A percentile compares a stretch with the other conserved stretches of the same genome.
These are phyloP conservation scores for Volvariella surrecta DNA, from an alignment of 1,284 basidiomycete species.

Conservation along the genomic window DNA sequence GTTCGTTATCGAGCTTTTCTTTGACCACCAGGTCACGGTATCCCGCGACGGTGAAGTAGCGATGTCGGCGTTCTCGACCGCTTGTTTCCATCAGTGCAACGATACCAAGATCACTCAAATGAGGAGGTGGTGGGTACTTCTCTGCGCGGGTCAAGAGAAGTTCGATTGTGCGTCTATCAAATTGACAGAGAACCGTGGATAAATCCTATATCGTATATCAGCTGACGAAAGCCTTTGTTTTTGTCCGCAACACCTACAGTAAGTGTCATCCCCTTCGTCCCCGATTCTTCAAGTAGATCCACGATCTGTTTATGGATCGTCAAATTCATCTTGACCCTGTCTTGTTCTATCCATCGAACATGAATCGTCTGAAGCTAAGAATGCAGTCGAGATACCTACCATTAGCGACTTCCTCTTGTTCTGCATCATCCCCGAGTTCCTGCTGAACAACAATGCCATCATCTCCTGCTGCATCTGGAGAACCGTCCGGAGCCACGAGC, in stretches of 20 bases:
- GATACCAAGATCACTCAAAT: conserved; percentile 62
- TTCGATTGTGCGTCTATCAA: conserved; percentile 74
- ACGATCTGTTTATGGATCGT: conserved; percentile 72
- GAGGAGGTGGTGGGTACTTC: conserved; percentile 51
- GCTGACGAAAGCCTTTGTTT: neutral
- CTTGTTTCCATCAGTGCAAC: conserved; percentile 63
- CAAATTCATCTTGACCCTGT: conserved; percentile 45
- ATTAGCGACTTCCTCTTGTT: conserved; percentile 26
- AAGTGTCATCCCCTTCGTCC: conserved; percentile 59
- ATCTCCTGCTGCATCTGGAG: conserved; percentile 16
- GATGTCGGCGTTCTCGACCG: conserved; percentile 73
- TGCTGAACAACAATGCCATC: conserved; percentile 21
- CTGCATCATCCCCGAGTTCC: conserved; percentile 30
- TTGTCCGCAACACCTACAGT: conserved; percentile 34
- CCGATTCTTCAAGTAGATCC: conserved; percentile 58
- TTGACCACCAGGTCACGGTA: conserved; percentile 46
- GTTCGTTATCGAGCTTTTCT: conserved; percentile 48
- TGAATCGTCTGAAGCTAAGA: conserved; percentile 4
- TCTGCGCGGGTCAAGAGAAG: conserved; percentile 63
- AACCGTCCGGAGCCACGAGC: conserved; percentile 31
- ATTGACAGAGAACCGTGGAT: conserved; percentile 50
- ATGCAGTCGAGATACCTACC: conserved; percentile 9
- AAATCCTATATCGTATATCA: conserved; percentile 45
- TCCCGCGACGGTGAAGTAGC: conserved; percentile 64
- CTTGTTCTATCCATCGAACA: conserved; percentile 16